A percentile compares a stretch with the other conserved stretches of the same genome.
Evolutionary conservation across 2,329 filamentous ascomycete genomes (phyloP).

Genomic region (Ascochyta koolunga): DNA sequence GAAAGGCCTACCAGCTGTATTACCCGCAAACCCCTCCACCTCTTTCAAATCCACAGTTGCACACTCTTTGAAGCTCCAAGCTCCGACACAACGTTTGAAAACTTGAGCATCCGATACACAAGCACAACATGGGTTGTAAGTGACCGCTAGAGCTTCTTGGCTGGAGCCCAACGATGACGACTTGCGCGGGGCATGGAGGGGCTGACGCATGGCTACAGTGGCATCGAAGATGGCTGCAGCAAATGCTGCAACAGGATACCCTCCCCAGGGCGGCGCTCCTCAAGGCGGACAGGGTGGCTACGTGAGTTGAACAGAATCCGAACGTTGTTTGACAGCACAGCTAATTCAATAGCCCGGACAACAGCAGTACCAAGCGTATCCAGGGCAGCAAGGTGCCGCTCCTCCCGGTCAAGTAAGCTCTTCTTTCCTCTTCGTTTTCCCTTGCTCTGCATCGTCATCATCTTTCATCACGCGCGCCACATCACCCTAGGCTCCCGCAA

Average conservation of each 20-base stretch:
- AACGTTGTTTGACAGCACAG: slow-evolving; percentile 20
- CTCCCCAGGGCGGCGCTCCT: slow-evolving; percentile 38
- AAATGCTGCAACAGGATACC: slow-evolving; percentile 42
- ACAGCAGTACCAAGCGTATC: slow-evolving; percentile 63
- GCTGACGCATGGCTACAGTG: slow-evolving; percentile 47
- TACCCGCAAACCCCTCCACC: slow-evolving; percentile 6
- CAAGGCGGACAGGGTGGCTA: slow-evolving; percentile 50
- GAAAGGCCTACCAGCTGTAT: slow-evolving; percentile 14
- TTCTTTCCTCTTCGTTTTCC: slow-evolving; percentile 29
- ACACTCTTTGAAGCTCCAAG: slow-evolving; percentile 2
- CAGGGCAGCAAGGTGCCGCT: slow-evolving; percentile 56
- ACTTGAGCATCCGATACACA: neutral
- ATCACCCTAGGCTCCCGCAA: slow-evolving; percentile 24
- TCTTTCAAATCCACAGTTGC: neutral
- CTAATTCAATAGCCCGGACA: slow-evolving; percentile 51
- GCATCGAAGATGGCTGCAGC: slow-evolving; percentile 56
- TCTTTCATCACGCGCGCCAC: slow-evolving; percentile 28
- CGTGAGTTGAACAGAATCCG: slow-evolving; percentile 53
- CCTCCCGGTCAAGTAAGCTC: slow-evolving; percentile 45
- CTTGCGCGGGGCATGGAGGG: slow-evolving; percentile 20
- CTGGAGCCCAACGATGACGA: slow-evolving; percentile 22
- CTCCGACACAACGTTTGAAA: neutral
- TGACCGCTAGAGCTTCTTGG: slow-evolving; percentile 2
- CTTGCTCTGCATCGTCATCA: slow-evolving; percentile 44
- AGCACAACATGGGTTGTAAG: slow-evolving; percentile 17